Evolutionary conservation across 768 basidiomycete species (phyloP), one percentile per base, ranked within the genome.

Genomic region (Phlebiopsis flavidoalba): DNA sequence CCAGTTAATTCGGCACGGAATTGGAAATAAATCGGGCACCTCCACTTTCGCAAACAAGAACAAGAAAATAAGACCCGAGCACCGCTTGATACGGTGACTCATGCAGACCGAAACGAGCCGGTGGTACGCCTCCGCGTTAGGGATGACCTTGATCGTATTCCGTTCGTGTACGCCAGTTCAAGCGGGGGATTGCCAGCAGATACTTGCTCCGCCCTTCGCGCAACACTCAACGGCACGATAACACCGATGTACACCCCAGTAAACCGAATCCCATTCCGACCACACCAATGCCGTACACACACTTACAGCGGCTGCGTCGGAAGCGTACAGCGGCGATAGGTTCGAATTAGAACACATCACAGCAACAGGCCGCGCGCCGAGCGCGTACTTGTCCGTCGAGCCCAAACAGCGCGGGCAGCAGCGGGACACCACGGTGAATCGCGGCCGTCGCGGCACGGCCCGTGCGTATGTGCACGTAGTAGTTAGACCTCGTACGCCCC

Each of bases 21-120:
- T n/a, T n/a, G 88, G 88, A 66, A 90, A 91, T 49, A 90, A n/a
- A n/a, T n/a, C 76, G 36, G 85, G 81, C 66, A 89, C 86, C 21
- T 73, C 76, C 43, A n/a, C n/a, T n/a, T n/a, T n/a, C n/a, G n/a
- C n/a, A n/a, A n/a, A n/a, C n/a, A n/a, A n/a, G n/a, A n/a, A n/a
- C n/a, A n/a, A n/a, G n/a, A n/a, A n/a, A 83, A 67, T 17, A 89
- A 68, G 6, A 84, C 72, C 26, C 75, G 50, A 80, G 79, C 52
- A 90, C 24, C 76, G 74, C 67, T 79, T 77, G 36, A 83, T 77
- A 54, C 88, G 81, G 60, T 79, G 72, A 57, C 78, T 76, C 63
- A 90, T 88, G 26, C 26, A 31, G 59, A 91, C 72, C 31, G 76
- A 78, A 49, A 84, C 76, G 26, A 91, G 74, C 62, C 80, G 76